phyloP scores from a whole-genome alignment of 2,329 filamentous ascomycete genomes.

The Cercospora sesami region DNA sequence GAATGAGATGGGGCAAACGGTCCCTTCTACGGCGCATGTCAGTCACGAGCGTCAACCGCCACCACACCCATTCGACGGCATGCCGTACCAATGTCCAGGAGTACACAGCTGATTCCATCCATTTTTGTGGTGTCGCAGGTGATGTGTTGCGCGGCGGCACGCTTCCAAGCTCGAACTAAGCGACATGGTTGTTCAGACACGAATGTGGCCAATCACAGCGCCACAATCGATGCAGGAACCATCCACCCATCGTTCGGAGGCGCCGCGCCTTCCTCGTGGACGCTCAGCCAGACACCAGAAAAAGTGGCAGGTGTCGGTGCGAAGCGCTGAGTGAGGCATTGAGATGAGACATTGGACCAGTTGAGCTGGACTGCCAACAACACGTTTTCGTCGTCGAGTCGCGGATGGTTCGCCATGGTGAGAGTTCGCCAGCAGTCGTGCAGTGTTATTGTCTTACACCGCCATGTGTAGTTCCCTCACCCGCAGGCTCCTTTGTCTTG shows the following conservation, averaged over 20 bases:
- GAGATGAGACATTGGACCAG: neutral
- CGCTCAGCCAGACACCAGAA: neutral
- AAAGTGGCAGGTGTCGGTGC: conserved; percentile 12
- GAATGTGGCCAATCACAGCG: neutral
- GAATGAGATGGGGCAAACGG: conserved; percentile 79
- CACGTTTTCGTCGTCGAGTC: neutral
- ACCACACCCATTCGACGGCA: neutral
- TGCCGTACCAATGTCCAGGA: conserved; percentile 42
- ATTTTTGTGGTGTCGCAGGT: conserved; percentile 24
- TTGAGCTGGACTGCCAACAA: conserved; percentile 1
- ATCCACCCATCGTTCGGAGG: no score
- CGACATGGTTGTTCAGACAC: neutral
- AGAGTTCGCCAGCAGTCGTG: neutral
- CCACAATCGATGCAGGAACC: no score
- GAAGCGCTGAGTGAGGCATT: conserved; percentile 19
- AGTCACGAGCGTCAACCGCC: conserved; percentile 11
- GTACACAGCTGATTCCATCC: conserved; percentile 37
- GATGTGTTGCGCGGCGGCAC: neutral
- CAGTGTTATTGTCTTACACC: conserved; percentile 3
- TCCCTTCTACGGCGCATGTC: conserved; percentile 62
- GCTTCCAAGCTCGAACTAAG: neutral
- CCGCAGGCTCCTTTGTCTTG: conserved; percentile 16
- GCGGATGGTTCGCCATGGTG: neutral
- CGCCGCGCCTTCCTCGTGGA: no score
- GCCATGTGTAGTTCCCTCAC: conserved; percentile 22